A percentile compares a stretch with the other conserved stretches of the same genome.
Evolutionary conservation across 306 rosid species (phyloP).

Genomic region (Pachyrhizus erosus): DNA sequence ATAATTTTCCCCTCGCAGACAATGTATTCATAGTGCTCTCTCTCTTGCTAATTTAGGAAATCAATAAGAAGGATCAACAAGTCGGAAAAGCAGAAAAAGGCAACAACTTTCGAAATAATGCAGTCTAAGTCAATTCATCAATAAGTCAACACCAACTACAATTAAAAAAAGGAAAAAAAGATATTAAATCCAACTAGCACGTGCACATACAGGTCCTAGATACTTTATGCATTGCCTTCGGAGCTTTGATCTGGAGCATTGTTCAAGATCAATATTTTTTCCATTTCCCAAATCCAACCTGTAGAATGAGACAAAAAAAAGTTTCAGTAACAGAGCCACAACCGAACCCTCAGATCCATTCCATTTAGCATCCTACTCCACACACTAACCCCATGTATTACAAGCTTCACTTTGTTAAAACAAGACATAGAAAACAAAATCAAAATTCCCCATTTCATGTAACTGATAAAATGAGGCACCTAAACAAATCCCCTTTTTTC

Average conservation of each 20-base stretch:
- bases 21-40: conserved; percentile 67
- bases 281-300: conserved; percentile 96
- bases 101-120: conserved; percentile 11
- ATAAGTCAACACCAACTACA: conserved; percentile 14
- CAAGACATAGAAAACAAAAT: conserved; percentile 22
- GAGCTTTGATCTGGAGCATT: conserved; percentile 72
- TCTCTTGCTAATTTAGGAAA: conserved; percentile 70
- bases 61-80: conserved; percentile 21
- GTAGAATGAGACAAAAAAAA: conserved; percentile 29
- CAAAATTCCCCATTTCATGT: background rate
- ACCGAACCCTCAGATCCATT: background rate
- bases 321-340: conserved; percentile 26
- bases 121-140: background rate
- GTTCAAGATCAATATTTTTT: conserved; percentile 67
- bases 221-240: conserved; percentile 82
- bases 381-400: background rate
- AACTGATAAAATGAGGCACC: background rate
- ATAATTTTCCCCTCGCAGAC: conserved; percentile 66
- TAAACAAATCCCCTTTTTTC: background rate
- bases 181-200: conserved; percentile 12
- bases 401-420: conserved; percentile 3
- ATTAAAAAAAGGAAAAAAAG: background rate
- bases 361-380: background rate
- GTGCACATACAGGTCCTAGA: conserved; percentile 87
- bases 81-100: conserved; percentile 39